Percentiles rank a stretch among this genome's conserved stretches.
phyloP scores from a whole-genome alignment of 352 stramenopile species.

The Globisporangium nodosum region DNA sequence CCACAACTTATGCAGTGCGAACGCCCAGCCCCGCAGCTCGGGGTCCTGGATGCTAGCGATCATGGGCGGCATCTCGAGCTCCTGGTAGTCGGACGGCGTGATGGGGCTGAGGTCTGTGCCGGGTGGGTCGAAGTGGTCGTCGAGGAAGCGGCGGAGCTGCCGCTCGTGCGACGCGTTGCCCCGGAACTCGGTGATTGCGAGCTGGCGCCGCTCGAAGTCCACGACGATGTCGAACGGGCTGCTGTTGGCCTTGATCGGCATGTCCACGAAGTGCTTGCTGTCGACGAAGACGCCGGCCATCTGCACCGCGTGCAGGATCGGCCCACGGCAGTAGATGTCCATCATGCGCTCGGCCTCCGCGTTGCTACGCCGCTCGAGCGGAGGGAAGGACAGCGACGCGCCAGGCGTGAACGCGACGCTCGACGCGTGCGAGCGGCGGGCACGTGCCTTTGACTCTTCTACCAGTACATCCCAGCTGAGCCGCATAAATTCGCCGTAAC shows the following conservation, averaged over 20 bases:
- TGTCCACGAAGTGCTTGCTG: slow-evolving; percentile 92
- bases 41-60: slow-evolving; percentile 46
- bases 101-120: slow-evolving; percentile 70
- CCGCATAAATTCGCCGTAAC: neutral
- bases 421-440: neutral
- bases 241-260: slow-evolving; percentile 85
- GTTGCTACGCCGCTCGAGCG: slow-evolving; percentile 23
- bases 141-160: slow-evolving; percentile 62
- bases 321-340: slow-evolving; percentile 72
- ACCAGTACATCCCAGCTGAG: neutral
- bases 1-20: slow-evolving; percentile 73
- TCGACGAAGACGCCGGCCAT: slow-evolving; percentile 79
- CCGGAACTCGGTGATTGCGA: slow-evolving; percentile 52
- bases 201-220: slow-evolving; percentile 51
- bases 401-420: neutral
- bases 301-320: slow-evolving; percentile 64
- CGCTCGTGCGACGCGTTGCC: slow-evolving; percentile 21
- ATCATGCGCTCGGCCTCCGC: slow-evolving; percentile 49
- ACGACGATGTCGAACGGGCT: slow-evolving; percentile 63
- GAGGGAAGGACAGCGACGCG: slow-evolving; percentile 9
- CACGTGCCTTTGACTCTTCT: neutral
- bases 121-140: slow-evolving; percentile 75
- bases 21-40: slow-evolving; percentile 57
- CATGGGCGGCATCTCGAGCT: slow-evolving; percentile 38
- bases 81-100: slow-evolving; percentile 66